Evolutionary conservation across 306 rosid species (phyloP).

Genomic region (Canavalia ensiformis): DNA sequence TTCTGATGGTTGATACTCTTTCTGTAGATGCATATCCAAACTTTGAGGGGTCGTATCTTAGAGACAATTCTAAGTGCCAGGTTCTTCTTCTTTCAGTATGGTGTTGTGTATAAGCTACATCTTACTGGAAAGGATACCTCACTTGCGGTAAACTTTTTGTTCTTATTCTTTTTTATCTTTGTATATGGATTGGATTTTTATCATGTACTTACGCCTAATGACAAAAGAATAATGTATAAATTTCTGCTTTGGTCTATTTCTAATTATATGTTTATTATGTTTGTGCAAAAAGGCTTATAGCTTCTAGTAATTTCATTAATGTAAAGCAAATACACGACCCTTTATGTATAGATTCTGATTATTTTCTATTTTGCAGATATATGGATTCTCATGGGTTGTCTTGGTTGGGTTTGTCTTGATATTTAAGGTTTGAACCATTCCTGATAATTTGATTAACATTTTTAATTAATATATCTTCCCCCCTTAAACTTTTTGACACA

Average conservation of each 20-base stretch:
- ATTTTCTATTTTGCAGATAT: constrained; percentile 61
- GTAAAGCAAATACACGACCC: neutral
- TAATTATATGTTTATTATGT: neutral
- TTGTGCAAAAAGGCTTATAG: constrained; percentile 7
- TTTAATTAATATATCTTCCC: neutral
- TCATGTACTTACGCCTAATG: constrained; percentile 16
- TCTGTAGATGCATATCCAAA: constrained; percentile 84
- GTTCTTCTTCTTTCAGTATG: constrained; percentile 84
- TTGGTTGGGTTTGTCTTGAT: constrained; percentile 77
- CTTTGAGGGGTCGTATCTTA: constrained; percentile 86
- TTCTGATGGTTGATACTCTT: constrained; percentile 42
- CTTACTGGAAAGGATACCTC: constrained; percentile 79
- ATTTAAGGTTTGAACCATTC: constrained; percentile 78
- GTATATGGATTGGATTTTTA: constrained; percentile 32
- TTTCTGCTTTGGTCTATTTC: neutral
- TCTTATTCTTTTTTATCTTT: neutral
- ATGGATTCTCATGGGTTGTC: constrained; percentile 95
- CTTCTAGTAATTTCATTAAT: constrained; percentile 25
- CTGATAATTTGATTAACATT: constrained; percentile 22
- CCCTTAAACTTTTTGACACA: neutral
- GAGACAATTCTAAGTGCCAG: constrained; percentile 91
- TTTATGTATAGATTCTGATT: constrained; percentile 40
- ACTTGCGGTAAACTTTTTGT: constrained; percentile 70
- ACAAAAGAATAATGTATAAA: constrained; percentile 1
- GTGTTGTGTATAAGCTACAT: constrained; percentile 89